A percentile compares a stretch with the other conserved stretches of the same genome.
phyloP scores from a whole-genome alignment of 371 early-diverging fungal species.

The Funneliformis caledonium region DNA sequence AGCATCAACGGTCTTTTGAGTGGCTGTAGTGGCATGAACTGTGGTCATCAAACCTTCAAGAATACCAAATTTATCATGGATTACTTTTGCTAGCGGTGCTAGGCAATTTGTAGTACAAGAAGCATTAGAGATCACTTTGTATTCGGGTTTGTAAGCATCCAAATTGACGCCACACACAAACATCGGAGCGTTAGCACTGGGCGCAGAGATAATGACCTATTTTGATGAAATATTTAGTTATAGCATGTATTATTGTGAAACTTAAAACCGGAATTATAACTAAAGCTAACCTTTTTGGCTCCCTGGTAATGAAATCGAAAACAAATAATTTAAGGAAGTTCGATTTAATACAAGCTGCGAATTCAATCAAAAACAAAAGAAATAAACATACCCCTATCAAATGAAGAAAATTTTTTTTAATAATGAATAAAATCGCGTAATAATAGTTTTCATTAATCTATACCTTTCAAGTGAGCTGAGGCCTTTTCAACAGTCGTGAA shows the following conservation, averaged over 20 bases:
- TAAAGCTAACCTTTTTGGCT: conserved; percentile 19
- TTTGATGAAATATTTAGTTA: conserved; percentile 52
- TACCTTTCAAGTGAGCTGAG: conserved; percentile 87
- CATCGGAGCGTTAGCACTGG: conserved; percentile 91
- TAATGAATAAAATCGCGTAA: background rate
- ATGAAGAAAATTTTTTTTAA: background rate
- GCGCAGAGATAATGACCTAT: conserved; percentile 98
- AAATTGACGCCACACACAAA: conserved; percentile 95
- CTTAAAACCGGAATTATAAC: background rate
- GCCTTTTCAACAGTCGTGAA: conserved; percentile 95
- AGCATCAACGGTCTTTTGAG: conserved; percentile 99
- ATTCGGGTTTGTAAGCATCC: conserved; percentile 83
- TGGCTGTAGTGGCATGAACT: conserved; percentile 98
- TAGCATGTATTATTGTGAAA: too few species aligned
- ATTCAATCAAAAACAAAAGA: background rate
- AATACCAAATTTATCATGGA: conserved; percentile 94
- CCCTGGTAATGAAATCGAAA: background rate
- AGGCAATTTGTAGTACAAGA: conserved; percentile 99
- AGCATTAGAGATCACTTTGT: conserved; percentile 96
- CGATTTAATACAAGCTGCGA: background rate
- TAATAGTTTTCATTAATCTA: background rate
- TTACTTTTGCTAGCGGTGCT: conserved; percentile 98
- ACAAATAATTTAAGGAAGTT: background rate
- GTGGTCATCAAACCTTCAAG: conserved; percentile 94
- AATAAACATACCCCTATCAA: background rate